Evolutionary conservation across 164 flowering plant species (phyloP), one percentile per base, ranked within the genome.

Genomic region (Nelumbo lutea): DNA sequence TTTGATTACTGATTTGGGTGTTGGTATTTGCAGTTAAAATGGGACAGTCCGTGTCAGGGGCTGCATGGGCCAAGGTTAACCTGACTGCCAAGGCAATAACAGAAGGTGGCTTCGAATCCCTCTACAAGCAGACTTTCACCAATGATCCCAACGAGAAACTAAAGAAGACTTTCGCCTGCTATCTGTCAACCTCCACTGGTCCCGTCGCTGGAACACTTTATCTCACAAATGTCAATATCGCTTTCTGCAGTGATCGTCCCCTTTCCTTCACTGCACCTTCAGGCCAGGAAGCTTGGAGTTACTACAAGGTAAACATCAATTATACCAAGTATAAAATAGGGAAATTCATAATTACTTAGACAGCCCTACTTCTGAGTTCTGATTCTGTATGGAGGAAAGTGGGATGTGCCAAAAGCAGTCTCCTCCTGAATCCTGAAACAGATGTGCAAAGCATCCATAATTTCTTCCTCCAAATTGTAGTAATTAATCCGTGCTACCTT

Each of bases 191-290:
- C 1, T 56, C 88, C 2, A 82, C 87, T 1, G 90, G 93, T 10
- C 87, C 90, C 3, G 88, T 86, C n/a, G 85, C 88, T 14, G 90
- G 92, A 9, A 86, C 88, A 1, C 80, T 86, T n/a, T 85, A 86
- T 66, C 70, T 84, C 10, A 84, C 92, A 0, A 88, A 78, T 64
- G 62, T 69, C 14, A 79, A 84, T 11, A 71, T 85, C 0, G 87
- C 84, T 1, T 86, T 87, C 72, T 85, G 84, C 69, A 88, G 93
- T 65, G 90, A 88, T 67, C 82, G 85, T 9, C 89, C 90, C 48
- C 75, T 88, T 41, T 77, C 75, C 53, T 86, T 86, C 76, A 77
- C 72, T 60, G 86, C 86, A 39, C 92, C 92, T 0, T 88, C 92
- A 5, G 92, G 92, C 9, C 92, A 88, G 70, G 80, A 80, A 68